A percentile compares a stretch with the other conserved stretches of the same genome.
Evolutionary conservation across 2,329 filamentous ascomycete genomes (phyloP).

Genomic region (Clarireedia monteithiana): DNA sequence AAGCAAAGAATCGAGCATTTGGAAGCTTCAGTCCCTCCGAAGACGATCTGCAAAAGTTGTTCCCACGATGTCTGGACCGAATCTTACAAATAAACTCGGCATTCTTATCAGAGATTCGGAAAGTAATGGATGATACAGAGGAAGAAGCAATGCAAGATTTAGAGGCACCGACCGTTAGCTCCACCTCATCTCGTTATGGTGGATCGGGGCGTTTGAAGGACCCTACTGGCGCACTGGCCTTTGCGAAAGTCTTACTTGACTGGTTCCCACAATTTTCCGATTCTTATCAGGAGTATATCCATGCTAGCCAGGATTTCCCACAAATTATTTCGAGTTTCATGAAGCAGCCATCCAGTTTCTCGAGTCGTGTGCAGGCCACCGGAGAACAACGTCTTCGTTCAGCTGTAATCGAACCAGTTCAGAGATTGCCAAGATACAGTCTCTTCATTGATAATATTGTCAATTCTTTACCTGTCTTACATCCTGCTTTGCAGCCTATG

Average conservation of each 20-base stretch:
- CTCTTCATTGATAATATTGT: slow-evolving; percentile 95
- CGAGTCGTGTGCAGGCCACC: slow-evolving; percentile 68
- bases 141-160: slow-evolving; percentile 72
- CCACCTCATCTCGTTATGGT: slow-evolving; percentile 38
- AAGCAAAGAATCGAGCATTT: slow-evolving; percentile 49
- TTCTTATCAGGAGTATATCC: slow-evolving; percentile 89
- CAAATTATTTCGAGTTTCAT: slow-evolving; percentile 72
- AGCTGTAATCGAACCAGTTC: slow-evolving; percentile 90
- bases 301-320: slow-evolving; percentile 79
- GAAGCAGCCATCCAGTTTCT: slow-evolving; percentile 75
- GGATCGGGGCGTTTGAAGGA: slow-evolving; percentile 50
- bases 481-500: slow-evolving; percentile 75
- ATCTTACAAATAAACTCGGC: slow-evolving; percentile 76
- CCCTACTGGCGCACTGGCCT: slow-evolving; percentile 66
- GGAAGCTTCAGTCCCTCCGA: slow-evolving; percentile 64
- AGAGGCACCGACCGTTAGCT: slow-evolving; percentile 47
- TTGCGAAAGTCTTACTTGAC: slow-evolving; percentile 75
- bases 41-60: slow-evolving; percentile 66
- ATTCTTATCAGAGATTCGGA: slow-evolving; percentile 70
- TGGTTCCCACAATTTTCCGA: slow-evolving; percentile 92
- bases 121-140: slow-evolving; percentile 75
- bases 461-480: slow-evolving; percentile 73
- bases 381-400: slow-evolving; percentile 90
- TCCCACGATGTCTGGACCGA: slow-evolving; percentile 70
- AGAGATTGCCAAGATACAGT: slow-evolving; percentile 88